These are phyloP conservation scores for Rosa lucieae DNA, from an alignment of 306 rosid species.

Conservation along the genomic window DNA sequence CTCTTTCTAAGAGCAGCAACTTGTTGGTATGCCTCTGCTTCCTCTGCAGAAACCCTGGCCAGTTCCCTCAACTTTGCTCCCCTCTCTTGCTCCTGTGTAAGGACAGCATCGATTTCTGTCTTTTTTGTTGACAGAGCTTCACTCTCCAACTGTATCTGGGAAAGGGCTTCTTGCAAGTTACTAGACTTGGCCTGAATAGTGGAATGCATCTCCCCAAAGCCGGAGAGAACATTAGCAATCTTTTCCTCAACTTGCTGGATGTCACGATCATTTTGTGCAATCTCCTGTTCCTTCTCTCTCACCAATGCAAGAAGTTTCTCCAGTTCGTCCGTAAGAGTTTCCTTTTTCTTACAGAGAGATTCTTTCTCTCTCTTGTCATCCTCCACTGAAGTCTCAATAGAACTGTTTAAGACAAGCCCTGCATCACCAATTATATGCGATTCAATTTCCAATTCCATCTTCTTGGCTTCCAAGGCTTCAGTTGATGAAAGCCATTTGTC, in stretches of 20 bases:
- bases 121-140: conserved; percentile 50
- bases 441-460: conserved; percentile 76
- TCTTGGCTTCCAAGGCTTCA: conserved; percentile 68
- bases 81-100: conserved; percentile 46
- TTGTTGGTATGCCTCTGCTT: conserved; percentile 54
- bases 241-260: conserved; percentile 59
- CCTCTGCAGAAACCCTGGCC: conserved; percentile 56
- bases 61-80: conserved; percentile 52
- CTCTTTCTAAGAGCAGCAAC: conserved; percentile 56
- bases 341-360: conserved; percentile 55
- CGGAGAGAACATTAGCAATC: conserved; percentile 53
- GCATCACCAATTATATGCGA: conserved; percentile 59
- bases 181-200: conserved; percentile 50
- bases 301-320: conserved; percentile 65
- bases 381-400: conserved; percentile 57
- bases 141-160: conserved; percentile 45
- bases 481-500: conserved; percentile 58
- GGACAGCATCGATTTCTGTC: conserved; percentile 55
- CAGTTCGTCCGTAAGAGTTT: conserved; percentile 45
- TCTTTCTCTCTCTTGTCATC: conserved; percentile 65
- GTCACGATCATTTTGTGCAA: conserved; percentile 56
- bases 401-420: conserved; percentile 44
- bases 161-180: conserved; percentile 54
- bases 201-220: conserved; percentile 60
- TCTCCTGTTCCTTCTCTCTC: conserved; percentile 65